Evolutionary conservation across 768 basidiomycete species (phyloP).

Genomic region (Mrakia blollopis): DNA sequence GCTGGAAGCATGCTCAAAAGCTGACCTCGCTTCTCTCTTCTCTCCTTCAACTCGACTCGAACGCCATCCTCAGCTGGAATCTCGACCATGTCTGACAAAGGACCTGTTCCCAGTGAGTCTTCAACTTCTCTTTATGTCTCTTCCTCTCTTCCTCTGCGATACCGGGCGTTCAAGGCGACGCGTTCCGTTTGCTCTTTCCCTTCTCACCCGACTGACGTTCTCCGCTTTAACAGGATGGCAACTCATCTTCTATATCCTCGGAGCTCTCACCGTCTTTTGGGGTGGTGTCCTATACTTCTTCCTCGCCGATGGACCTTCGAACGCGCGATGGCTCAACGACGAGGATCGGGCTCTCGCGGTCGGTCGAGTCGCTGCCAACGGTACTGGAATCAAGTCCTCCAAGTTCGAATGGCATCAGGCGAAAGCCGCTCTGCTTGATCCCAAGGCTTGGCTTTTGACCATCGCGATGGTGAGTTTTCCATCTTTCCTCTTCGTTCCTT

Average conservation of each 20-base stretch:
- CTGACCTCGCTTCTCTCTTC: too few species aligned
- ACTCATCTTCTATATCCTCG: slow-evolving; percentile 44
- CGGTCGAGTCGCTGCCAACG: slow-evolving; percentile 42
- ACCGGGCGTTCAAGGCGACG: not conserved
- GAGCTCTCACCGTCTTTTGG: slow-evolving; percentile 41
- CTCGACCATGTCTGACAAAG: slow-evolving; percentile 5
- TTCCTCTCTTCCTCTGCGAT: too few species aligned
- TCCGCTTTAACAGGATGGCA: slow-evolving; percentile 32
- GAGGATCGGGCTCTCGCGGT: slow-evolving; percentile 42
- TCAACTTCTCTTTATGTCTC: not conserved
- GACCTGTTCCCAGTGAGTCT: slow-evolving; percentile 22
- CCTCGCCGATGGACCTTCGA: slow-evolving; percentile 43
- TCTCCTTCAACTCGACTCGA: too few species aligned
- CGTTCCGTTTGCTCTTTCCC: not conserved
- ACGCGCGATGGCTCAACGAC: slow-evolving; percentile 43
- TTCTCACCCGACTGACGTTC: not conserved
- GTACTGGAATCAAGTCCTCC: slow-evolving; percentile 41
- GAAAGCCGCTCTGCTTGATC: slow-evolving; percentile 39
- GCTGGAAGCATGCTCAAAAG: too few species aligned
- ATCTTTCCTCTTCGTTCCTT: too few species aligned
- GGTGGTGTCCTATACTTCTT: slow-evolving; percentile 44
- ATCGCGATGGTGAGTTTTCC: slow-evolving; percentile 39
- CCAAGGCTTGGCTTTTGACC: slow-evolving; percentile 42
- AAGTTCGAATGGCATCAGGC: slow-evolving; percentile 41
- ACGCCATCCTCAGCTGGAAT: slow-evolving; percentile 32